A percentile compares a stretch with the other conserved stretches of the same genome.
Evolutionary conservation across 345 rosid genomes (phyloP).

Genomic region (Gossypioides kirkii): DNA sequence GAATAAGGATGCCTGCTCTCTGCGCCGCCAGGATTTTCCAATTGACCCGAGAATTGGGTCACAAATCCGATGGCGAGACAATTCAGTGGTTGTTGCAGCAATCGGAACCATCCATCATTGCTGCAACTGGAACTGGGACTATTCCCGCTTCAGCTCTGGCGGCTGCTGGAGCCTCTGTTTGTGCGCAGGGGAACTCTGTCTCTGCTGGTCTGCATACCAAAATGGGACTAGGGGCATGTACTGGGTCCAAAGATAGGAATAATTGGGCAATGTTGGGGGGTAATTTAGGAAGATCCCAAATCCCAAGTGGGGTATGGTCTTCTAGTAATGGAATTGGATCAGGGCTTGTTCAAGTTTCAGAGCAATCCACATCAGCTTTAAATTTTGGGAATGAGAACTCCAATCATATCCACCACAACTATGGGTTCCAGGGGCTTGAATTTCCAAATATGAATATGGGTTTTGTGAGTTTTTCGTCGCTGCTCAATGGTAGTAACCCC

Average conservation of each 20-base stretch:
- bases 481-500: conserved; percentile 34
- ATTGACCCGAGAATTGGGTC: conserved; percentile 69
- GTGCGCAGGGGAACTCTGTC: conserved; percentile 41
- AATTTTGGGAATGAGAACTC: conserved; percentile 32
- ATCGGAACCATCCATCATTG: conserved; percentile 57
- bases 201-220: conserved; percentile 42
- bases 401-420: conserved; percentile 30
- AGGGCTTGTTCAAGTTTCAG: conserved; percentile 37
- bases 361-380: conserved; percentile 32
- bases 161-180: conserved; percentile 42
- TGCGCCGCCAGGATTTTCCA: conserved; percentile 76
- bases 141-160: conserved; percentile 55
- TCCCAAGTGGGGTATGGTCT: conserved; percentile 36
- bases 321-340: conserved; percentile 36
- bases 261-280: conserved; percentile 39
- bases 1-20: conserved; percentile 76
- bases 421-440: conserved; percentile 49
- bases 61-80: conserved; percentile 70
- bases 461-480: conserved; percentile 46
- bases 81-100: conserved; percentile 69
- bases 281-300: conserved; percentile 34
- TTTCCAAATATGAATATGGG: conserved; percentile 45
- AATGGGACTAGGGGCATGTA: conserved; percentile 23
- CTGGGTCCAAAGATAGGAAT: conserved; percentile 20
- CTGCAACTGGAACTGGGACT: conserved; percentile 73